Base-by-base conservation (phyloP, 306 rosid genomes). In the Vigna nakashimae region DNA sequence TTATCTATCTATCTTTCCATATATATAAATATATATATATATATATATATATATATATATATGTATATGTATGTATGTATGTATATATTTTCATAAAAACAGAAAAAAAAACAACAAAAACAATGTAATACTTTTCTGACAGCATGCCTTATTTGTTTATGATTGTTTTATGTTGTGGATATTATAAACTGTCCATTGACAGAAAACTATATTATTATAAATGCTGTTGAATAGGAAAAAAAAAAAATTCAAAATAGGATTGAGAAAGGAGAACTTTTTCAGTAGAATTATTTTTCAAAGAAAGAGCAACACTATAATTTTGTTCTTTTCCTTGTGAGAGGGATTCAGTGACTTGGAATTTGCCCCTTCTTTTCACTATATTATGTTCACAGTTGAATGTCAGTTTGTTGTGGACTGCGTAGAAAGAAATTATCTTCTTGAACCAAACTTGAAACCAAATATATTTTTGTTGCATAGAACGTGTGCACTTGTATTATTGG, bases 401-500 rank as follows among this genome's bases (percentile, higher is more conserved):
- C 69, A 34, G 26, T 13, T n/a, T 9, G 26, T 1, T 14, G 63
- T 70, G 73, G 43, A 22, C 46, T 65, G 7, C 1, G 46, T 14
- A 56, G 63, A 65, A 28, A 18, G 32, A 51, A 16, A 42, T 16
- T 49, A 5, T 24, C 66, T 48, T 65, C 43, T 15, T 50, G 69
- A 73, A 53, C 49, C 58, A 20, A 20, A 20, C 22, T 20, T 20
- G 22, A 20, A 20, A 20, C 22, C 22, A 76, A 18, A 49, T 67
- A 24, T 43, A 77, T 15, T 13, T 43, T 1, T 73, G 38, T 20
- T 57, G 57, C 76, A 20, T 48, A 43, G 10, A 59, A 48, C 65
- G 6, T 28, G 78, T 3, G 59, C 14, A 22, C 38, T 22, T 56
- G 63, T 48, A 55, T 64, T 48, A 55, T 64, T 62, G 70, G 17